Evolutionary conservation across 164 flowering plant genomes (phyloP).

Genomic region (Aristolochia californica): DNA sequence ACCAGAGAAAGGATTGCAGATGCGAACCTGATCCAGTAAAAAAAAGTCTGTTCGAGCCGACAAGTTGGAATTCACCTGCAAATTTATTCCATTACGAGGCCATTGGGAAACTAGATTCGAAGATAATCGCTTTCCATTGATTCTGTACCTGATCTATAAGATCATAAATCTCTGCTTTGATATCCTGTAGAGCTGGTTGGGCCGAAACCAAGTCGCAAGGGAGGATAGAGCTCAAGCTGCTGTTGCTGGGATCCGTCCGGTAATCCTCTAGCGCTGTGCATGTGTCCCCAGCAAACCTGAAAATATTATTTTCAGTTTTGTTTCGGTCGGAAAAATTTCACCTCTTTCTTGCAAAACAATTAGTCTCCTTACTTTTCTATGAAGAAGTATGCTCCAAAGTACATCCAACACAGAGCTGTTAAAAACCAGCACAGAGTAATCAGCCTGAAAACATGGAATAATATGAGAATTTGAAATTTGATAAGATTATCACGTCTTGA

Average conservation of each 20-base stretch:
- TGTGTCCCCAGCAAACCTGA: conserved; percentile 70
- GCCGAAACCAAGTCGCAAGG: conserved; percentile 70
- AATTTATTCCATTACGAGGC: too few relatives aligned
- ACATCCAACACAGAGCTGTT: conserved; percentile 57
- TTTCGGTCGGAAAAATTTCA: background rate
- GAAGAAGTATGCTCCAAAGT: conserved; percentile 67
- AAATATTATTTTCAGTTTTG: background rate
- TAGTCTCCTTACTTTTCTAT: conserved; percentile 35
- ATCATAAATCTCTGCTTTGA: conserved; percentile 45
- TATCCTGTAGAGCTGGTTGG: conserved; percentile 34
- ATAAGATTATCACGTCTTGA: too few relatives aligned
- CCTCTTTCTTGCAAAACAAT: background rate
- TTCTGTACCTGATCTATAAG: conserved; percentile 68
- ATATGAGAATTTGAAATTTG: background rate
- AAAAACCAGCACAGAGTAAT: conserved; percentile 57
- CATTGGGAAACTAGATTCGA: background rate
- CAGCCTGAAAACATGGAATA: conserved; percentile 34
- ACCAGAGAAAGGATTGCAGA: conserved; percentile 79
- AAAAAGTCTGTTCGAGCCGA: conserved; percentile 19
- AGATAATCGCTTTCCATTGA: too few relatives aligned
- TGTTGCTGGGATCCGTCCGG: conserved; percentile 62
- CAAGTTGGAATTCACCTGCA: conserved; percentile 64
- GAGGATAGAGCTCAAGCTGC: conserved; percentile 67
- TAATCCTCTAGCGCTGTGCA: conserved; percentile 69
- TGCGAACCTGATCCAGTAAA: conserved; percentile 30